phyloP scores from a whole-genome alignment of 192 early-diverging fungal genomes.

The Backusella westeae region DNA sequence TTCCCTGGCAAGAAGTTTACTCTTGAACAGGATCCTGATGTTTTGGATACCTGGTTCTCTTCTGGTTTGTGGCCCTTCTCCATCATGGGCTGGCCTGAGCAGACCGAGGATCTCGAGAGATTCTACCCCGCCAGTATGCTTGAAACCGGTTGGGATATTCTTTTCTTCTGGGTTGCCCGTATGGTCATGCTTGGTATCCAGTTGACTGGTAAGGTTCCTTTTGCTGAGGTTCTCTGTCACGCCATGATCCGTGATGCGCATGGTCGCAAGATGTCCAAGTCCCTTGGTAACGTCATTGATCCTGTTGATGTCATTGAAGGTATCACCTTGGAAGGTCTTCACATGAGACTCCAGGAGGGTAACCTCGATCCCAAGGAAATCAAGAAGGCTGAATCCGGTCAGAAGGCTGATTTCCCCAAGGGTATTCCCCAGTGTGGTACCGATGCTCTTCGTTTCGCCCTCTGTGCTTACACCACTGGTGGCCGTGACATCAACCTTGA shows the following conservation, averaged over 20 bases:
- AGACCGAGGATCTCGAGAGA: constrained; percentile 77
- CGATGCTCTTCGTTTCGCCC: constrained; percentile 87
- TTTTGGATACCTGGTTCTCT: constrained; percentile 99
- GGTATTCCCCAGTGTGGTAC: constrained; percentile 99
- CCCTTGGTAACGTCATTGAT: constrained; percentile 96
- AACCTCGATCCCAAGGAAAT: constrained; percentile 93
- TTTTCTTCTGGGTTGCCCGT: constrained; percentile 99
- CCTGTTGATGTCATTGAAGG: constrained; percentile 97
- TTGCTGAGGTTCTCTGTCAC: constrained; percentile 95
- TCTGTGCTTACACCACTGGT: constrained; percentile 72
- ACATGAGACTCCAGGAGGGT: constrained; percentile 73
- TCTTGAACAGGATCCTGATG: constrained; percentile 95
- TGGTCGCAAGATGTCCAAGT: constrained; percentile 98
- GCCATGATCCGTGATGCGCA: constrained; percentile 98
- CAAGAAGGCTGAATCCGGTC: constrained; percentile 80
- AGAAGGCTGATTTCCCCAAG: constrained; percentile 87
- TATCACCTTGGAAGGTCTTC: constrained; percentile 76
- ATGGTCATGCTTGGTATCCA: constrained; percentile 99
- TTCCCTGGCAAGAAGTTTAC: constrained; percentile 79
- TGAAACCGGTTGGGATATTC: constrained; percentile 98
- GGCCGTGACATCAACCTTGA: constrained; percentile 94
- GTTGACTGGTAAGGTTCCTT: constrained; percentile 93
- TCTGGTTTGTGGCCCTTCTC: constrained; percentile 99
- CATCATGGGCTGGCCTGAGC: constrained; percentile 94
- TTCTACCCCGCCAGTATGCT: constrained; percentile 92